phyloP scores from a whole-genome alignment of 257 asterid genomes.

The Capsicum baccatum region DNA sequence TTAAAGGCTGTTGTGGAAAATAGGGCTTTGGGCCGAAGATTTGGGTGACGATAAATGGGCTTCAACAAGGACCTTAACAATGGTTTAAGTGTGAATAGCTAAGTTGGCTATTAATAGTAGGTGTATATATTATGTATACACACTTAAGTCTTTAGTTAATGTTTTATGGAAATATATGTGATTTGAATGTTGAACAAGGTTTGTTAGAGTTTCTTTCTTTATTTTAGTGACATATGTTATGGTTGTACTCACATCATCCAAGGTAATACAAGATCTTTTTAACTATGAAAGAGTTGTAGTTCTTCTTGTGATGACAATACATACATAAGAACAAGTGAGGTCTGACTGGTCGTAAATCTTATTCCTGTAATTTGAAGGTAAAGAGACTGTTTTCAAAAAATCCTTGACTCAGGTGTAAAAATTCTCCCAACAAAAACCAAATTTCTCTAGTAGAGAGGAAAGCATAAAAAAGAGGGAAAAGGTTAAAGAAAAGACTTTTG shows the following conservation, averaged over 20 bases:
- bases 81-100: slow-evolving; percentile 7
- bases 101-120: neutral
- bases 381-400: no score
- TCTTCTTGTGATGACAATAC: neutral
- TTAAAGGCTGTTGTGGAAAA: slow-evolving; percentile 45
- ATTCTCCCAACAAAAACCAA: no score
- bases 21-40: slow-evolving; percentile 35
- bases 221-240: neutral
- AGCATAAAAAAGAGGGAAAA: no score
- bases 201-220: neutral
- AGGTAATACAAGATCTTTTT: neutral
- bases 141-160: neutral
- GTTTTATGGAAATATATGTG: neutral
- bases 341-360: no score
- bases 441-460: no score
- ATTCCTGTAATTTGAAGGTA: no score
- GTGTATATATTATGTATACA: slow-evolving; percentile 5
- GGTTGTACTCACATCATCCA: neutral
- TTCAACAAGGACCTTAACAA: neutral
- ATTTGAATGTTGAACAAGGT: neutral
- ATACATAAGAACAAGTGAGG: neutral
- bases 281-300: neutral
- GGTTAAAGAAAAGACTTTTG: neutral
- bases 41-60: neutral
- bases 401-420: no score